Conservation (phyloP, 2,329 filamentous ascomycete species). For the Exophiala viscosa region DNA sequence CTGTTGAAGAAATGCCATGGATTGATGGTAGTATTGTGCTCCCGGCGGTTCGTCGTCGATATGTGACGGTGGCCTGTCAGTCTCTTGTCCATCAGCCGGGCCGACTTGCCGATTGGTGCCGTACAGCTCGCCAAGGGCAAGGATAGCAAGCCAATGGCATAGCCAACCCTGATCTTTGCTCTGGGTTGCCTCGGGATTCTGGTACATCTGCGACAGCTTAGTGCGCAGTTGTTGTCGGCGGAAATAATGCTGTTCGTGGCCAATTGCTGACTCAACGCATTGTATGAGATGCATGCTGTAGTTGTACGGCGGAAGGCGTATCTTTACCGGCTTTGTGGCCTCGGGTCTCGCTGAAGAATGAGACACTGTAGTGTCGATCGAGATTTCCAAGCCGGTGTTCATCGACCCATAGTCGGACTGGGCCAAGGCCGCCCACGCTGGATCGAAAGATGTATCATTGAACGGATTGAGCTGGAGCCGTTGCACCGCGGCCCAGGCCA, state of each 20-base stretch:
- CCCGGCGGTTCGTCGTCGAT: conserved; percentile 7
- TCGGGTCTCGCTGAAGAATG: conserved; percentile 3
- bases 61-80: neutral
- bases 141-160: conserved; percentile 17
- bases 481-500: conserved; percentile 9
- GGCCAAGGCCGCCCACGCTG: conserved; percentile 10
- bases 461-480: conserved; percentile 5
- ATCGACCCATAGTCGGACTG: conserved; percentile 8
- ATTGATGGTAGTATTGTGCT: conserved; percentile 17
- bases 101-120: conserved; percentile 5
- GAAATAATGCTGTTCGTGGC: conserved; percentile 17
- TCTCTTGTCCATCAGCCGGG: neutral
- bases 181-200: conserved; percentile 13
- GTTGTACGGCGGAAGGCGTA: conserved; percentile 18
- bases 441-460: conserved; percentile 14
- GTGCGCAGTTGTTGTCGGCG: conserved; percentile 12
- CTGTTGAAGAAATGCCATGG: conserved; percentile 17
- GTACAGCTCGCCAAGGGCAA: conserved; percentile 18
- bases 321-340: conserved; percentile 8
- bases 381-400: conserved; percentile 15
- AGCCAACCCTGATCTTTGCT: conserved; percentile 22
- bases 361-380: conserved; percentile 13
- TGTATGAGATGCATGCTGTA: conserved; percentile 18
- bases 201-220: conserved; percentile 15
- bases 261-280: conserved; percentile 11